Base-by-base conservation (phyloP, 2,329 filamentous ascomycete species). In the Colletotrichum coccodes region DNA sequence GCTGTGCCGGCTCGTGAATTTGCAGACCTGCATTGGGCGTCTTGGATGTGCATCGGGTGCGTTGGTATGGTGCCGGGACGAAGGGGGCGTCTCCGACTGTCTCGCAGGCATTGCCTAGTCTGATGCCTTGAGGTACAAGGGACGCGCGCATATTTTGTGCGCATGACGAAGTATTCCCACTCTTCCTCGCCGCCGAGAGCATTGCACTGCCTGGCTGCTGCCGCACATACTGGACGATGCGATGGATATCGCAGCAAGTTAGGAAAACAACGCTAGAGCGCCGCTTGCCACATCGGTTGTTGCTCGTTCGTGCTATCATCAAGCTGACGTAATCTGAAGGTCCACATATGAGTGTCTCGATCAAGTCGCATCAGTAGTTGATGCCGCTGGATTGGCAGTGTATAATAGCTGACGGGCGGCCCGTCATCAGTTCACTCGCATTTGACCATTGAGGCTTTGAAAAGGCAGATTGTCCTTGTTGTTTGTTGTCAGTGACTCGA, bases 151-250 rank as follows among this genome's bases (percentile, higher is more conserved):
- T 49, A 49, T 34, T 60, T 50, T 69, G 54, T 56, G 34, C 42
- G 61, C 49, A 44, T 66, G 49, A 65, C 54, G n/a, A 69, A 65
- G 66, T 69, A 60, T 66, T 57, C 49, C 58, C 66, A 60, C 61
- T 54, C 56, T 60, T 60, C 38, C 54, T 49, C 38, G 38, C 46
- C 49, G 60, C 60, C 64, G 53, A 63, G 50, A 64, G 38, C 40
- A 30, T 64, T 68, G 60, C 60, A 68, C 64, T 57, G 53, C 53
- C 58, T 40, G 30, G 12, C 26, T 60, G 38, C 60, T 28, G 30
- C 44, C 47, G 47, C 30, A n/a, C 52, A 23, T 58, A 49, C 44
- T 30, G 47, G 28, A 26, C 50, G 30, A 38, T 47, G 18, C 50
- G 30, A 38, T 47, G 18, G 38, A 47, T 54, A 38, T 42, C 21